Evolutionary conservation across 2,329 filamentous ascomycete genomes (phyloP).

Genomic region (Paecilomyces formosus): DNA sequence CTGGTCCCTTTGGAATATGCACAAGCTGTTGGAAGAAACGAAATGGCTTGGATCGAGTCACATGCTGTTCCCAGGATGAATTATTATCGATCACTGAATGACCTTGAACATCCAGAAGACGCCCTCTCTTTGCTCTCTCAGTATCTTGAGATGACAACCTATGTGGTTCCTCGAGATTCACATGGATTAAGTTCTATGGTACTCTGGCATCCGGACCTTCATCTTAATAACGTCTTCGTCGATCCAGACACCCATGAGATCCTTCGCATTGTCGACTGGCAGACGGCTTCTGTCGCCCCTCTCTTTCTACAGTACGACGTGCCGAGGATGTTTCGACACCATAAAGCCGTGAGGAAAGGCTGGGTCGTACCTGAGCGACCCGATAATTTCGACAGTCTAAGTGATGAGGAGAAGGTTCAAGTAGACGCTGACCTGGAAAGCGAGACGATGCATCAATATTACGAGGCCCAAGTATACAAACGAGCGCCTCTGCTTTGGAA

Average conservation of each 20-base stretch:
- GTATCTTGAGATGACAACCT: not conserved
- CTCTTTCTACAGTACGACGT: conserved; percentile 25
- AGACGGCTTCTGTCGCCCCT: conserved; percentile 22
- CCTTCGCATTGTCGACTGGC: conserved; percentile 18
- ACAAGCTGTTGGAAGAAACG: not conserved
- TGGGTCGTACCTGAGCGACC: conserved; percentile 23
- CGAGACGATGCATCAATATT: conserved; percentile 27
- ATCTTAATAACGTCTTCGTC: conserved; percentile 24
- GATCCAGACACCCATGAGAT: conserved; percentile 13
- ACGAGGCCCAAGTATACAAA: conserved; percentile 23
- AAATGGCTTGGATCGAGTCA: not conserved
- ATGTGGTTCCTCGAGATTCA: not conserved
- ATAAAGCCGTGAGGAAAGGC: conserved; percentile 18
- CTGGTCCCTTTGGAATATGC: not conserved
- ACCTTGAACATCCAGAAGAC: not conserved
- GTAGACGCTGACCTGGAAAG: conserved; percentile 23
- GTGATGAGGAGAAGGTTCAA: conserved; percentile 15
- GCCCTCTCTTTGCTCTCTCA: not conserved
- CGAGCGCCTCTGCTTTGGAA: conserved; percentile 21
- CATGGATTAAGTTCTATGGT: no score
- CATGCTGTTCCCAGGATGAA: not conserved
- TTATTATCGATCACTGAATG: not conserved
- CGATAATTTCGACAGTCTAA: conserved; percentile 18
- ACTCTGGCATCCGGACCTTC: conserved; percentile 32
- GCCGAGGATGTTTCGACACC: conserved; percentile 22